Percentiles rank a stretch among this genome's conserved stretches.
phyloP scores from a whole-genome alignment of 805 yeast genomes.

The Candida xyloterini region DNA sequence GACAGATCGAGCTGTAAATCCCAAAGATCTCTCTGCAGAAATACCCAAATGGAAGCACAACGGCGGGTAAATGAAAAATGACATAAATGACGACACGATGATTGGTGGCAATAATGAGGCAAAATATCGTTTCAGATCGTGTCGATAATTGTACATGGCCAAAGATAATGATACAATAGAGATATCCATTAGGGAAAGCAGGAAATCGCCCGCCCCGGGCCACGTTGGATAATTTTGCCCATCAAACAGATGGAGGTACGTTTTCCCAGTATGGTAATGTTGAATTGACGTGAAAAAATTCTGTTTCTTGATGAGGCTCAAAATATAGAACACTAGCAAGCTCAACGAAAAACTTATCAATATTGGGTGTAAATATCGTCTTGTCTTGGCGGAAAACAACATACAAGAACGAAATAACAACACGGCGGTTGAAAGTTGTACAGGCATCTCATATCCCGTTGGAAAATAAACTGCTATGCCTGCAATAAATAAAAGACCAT shows the following conservation, averaged over 20 bases:
- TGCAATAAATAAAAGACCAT: constrained; percentile 43
- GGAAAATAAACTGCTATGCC: constrained; percentile 63
- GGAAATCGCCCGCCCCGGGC: constrained; percentile 84
- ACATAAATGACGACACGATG: constrained; percentile 49
- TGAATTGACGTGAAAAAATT: constrained; percentile 51
- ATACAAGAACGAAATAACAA: constrained; percentile 50
- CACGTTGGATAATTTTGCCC: constrained; percentile 35
- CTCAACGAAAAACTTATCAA: constrained; percentile 62
- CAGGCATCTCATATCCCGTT: constrained; percentile 54
- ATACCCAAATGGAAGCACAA: constrained; percentile 65
- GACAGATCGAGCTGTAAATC: constrained; percentile 76
- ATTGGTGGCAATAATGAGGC: constrained; percentile 59
- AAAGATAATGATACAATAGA: constrained; percentile 72
- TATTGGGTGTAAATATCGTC: constrained; percentile 66
- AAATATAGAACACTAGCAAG: constrained; percentile 59
- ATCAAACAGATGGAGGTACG: constrained; percentile 57
- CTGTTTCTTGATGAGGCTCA: constrained; percentile 49
- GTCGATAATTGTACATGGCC: constrained; percentile 74
- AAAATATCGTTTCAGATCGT: constrained; percentile 59
- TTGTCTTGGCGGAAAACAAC: constrained; percentile 43
- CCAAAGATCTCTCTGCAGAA: constrained; percentile 56
- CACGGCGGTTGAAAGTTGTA: constrained; percentile 61
- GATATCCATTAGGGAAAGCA: constrained; percentile 68
- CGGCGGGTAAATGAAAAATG: constrained; percentile 70
- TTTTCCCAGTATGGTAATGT: constrained; percentile 67